A percentile compares a stretch with the other conserved stretches of the same genome.
These are phyloP conservation scores for Sporothrix humicola DNA, from an alignment of 2,329 filamentous ascomycete genomes.

Conservation along the genomic window DNA sequence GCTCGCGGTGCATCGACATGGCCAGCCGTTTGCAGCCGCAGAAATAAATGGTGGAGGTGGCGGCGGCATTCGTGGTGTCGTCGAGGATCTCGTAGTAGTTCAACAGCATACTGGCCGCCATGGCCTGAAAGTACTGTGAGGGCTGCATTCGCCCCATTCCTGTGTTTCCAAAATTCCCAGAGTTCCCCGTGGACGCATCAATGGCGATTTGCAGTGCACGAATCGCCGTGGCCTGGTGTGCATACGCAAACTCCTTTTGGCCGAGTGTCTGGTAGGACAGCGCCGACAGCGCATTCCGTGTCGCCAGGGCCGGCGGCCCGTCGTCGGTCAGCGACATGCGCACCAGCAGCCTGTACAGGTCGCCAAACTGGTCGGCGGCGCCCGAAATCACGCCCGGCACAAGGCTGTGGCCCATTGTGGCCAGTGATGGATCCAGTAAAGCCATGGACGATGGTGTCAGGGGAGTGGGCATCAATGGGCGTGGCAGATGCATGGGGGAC, in stretches of 20 bases:
- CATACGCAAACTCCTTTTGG: slow-evolving; percentile 23
- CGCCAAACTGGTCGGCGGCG: slow-evolving; percentile 32
- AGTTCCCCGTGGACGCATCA: neutral
- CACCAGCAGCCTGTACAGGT: slow-evolving; percentile 39
- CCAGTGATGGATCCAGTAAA: neutral
- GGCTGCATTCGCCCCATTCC: neutral
- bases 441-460: neutral
- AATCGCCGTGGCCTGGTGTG: slow-evolving; percentile 33
- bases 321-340: slow-evolving; percentile 39
- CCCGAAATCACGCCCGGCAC: slow-evolving; percentile 34
- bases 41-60: slow-evolving; percentile 36
- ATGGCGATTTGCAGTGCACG: slow-evolving; percentile 34
- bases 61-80: slow-evolving; percentile 26
- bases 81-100: slow-evolving; percentile 37
- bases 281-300: slow-evolving; percentile 37
- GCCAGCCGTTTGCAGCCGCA: slow-evolving; percentile 38
- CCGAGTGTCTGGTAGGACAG: slow-evolving; percentile 36
- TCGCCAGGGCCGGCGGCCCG: slow-evolving; percentile 33
- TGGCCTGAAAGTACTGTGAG: slow-evolving; percentile 34
- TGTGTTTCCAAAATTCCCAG: no score
- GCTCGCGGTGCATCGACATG: slow-evolving; percentile 29
- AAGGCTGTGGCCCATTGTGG: slow-evolving; percentile 27
- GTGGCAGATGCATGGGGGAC: neutral
- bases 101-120: slow-evolving; percentile 38
- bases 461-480: neutral